Evolutionary conservation across 2,329 filamentous ascomycete genomes (phyloP), one percentile per base, ranked within the genome.

Genomic region (Tolypocladium inflatum): DNA sequence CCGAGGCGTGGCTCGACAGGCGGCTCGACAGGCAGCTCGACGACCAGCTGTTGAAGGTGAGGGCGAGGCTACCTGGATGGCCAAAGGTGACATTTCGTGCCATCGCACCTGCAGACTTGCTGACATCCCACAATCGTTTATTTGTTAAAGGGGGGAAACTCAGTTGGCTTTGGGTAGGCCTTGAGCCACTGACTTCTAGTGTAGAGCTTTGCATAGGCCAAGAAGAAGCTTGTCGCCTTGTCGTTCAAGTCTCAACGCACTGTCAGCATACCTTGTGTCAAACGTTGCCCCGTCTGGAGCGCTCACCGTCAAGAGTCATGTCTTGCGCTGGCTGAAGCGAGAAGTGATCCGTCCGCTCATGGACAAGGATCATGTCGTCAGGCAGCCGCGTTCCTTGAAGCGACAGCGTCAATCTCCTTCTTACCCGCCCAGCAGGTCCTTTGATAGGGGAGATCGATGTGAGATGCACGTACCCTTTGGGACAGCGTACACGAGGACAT

Each of bases 291-390:
- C 23, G 9, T 19, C 21, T 48, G 19, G 11, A 30, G 41, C 48
- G 39, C 48, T 37, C 51, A 57, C 57, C 56, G 13, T 61, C 54
- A 9, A 63, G 53, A 10, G 23, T 35, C 62, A 64, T 64, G 8
- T 23, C 30, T 30, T 38, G 55, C 8, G 58, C 63, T 23, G 63
- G 63, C 37, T 65, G 64, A 5, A 64, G 60, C 1, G 63, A 65
- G 45, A 61, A 65, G 53, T 64, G 63, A 45, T 66, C 64, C 17
- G 61, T 39, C 10, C 61, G 63, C 54, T 66, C 63, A 52, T 66
- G 64, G 1, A 66, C 64, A 1, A 64, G 59, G 13, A 65, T 23
- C 19, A 65, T 41, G 57, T 63, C 55, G 1, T 63, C 57, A 0
- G 64, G 64, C 7, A 66, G 57, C 1, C 3, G n/a, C n/a, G 59